Evolutionary conservation across 306 rosid genomes (phyloP), one percentile per base, ranked within the genome.

Genomic region (Inga leiocalycina): DNA sequence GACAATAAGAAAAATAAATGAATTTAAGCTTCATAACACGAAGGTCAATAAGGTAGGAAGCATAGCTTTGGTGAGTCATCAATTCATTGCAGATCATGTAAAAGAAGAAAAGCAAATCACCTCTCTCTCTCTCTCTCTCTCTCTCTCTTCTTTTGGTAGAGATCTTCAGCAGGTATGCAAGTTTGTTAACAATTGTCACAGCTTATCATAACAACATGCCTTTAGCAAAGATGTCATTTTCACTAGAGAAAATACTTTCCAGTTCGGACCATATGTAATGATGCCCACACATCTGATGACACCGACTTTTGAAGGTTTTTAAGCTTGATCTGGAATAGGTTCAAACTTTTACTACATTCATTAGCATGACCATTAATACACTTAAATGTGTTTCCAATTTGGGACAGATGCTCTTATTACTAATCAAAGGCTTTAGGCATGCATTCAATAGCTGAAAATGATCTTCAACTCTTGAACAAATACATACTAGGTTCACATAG

Each of bases 261-360:
- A 11, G 37, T 12, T 62, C 39, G 8, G 32, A 10, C 34, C 19
- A 13, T 35, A 35, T 30, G 76, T 57, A 30, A 41, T 43, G 65
- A 80, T 59, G 61, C 74, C n/a, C 39, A 59, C 68, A 10, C 52
- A n/a, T 69, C 46, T 7, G 62, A 3, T 30, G 74, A 78, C 62
- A 65, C 81, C 81, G 74, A 78, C 74, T 78, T 78, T 59, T 30
- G 45, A 77, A 48, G 67, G 75, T n/a, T 79, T 67, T 79, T 35
- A 79, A 79, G 75, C 66, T 49, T 49, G 66, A 65, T 5, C 81
- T 32, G 49, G 24, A 34, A 24, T 49, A 46, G 82, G 75, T 49
- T 66, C 24, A 19, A 45, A 64, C 61, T 65, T 48, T 64, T 34
- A 11, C 46, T 67, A 49, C 75, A 67, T 49, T 67, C 14, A 45